These are phyloP conservation scores for Teunomyces gatunensis DNA, from an alignment of 805 yeast species.

Conservation along the genomic window DNA sequence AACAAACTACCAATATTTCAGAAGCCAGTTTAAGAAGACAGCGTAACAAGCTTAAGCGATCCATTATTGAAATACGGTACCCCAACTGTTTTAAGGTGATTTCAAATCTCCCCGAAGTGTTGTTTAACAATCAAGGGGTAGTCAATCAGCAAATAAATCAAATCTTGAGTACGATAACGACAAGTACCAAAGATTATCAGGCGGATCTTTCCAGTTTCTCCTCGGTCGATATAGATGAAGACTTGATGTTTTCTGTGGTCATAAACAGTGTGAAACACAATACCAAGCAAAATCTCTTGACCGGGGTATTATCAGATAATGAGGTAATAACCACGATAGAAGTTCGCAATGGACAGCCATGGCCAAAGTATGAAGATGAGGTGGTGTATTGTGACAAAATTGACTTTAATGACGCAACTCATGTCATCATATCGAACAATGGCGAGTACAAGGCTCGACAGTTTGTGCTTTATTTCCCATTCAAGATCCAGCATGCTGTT, in stretches of 20 bases:
- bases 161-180: constrained; percentile 25
- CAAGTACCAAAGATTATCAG: constrained; percentile 18
- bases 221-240: constrained; percentile 35
- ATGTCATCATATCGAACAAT: constrained; percentile 44
- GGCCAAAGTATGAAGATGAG: constrained; percentile 41
- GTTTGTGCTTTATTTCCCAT: constrained; percentile 44
- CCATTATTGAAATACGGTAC: constrained; percentile 30
- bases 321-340: constrained; percentile 31
- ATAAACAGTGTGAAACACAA: constrained; percentile 31
- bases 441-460: constrained; percentile 28
- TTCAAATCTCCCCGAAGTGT: constrained; percentile 32
- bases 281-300: constrained; percentile 4
- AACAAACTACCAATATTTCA: constrained; percentile 17
- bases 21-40: constrained; percentile 31
- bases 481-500: constrained; percentile 46
- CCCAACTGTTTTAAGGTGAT: constrained; percentile 36
- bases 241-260: constrained; percentile 35
- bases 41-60: constrained; percentile 28
- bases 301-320: neutral
- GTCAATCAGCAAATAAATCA: constrained; percentile 30
- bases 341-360: constrained; percentile 40
- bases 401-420: constrained; percentile 47
- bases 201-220: constrained; percentile 26
- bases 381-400: constrained; percentile 29
- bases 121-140: constrained; percentile 32